Evolutionary conservation across 2,329 filamentous ascomycete species (phyloP), one percentile per base, ranked within the genome.

Genomic region (Paecilomyces niveus): DNA sequence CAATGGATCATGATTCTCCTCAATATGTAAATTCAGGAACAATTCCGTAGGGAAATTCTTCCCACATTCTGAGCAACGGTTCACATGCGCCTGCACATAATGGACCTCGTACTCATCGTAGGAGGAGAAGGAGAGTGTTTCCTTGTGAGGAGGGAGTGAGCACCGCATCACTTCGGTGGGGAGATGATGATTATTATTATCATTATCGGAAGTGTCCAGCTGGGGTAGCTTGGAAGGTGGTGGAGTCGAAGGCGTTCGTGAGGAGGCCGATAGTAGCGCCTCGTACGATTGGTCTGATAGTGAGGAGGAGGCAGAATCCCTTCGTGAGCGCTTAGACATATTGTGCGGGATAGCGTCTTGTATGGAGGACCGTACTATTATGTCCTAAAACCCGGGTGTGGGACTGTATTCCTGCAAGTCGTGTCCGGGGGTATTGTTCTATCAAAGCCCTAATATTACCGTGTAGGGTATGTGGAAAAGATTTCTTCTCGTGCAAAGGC

Each of bases 1-100:
- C 60, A 97, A 82, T 7, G 91, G 85, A 74, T 99, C 92, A 74
- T 97, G 94, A 64, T 88, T 90, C 74, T 97, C 94, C 65, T 92
- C 86, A 63, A 96, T 92, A 70, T 99, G 94, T 53, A 97, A 75
- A 58, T 83, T 80, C 55, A 99, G 80, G 57, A 94, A 86, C 71
- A 92, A 87, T 35, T 87, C 82, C 0, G 90, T 92, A 1, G 94
- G 94, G 62, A 97, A 91, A 71, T 97, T 97, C 71, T 85, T 91
- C 57, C 83, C 81, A 72, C 94, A 99, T 68, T 92, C 88, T 9
- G 86, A 78, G 70, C 94, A 99, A 51, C 93, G 85, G 72, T 97
- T 92, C 60, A 85, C 84, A 73, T 97, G 94, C 22, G 83, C 80
- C 69, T 90, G 87, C 64, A 80, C 82, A 76, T 97, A 97, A 72